phyloP scores from a whole-genome alignment of 148 eudicot genomes.

The Spergularia bocconei region DNA sequence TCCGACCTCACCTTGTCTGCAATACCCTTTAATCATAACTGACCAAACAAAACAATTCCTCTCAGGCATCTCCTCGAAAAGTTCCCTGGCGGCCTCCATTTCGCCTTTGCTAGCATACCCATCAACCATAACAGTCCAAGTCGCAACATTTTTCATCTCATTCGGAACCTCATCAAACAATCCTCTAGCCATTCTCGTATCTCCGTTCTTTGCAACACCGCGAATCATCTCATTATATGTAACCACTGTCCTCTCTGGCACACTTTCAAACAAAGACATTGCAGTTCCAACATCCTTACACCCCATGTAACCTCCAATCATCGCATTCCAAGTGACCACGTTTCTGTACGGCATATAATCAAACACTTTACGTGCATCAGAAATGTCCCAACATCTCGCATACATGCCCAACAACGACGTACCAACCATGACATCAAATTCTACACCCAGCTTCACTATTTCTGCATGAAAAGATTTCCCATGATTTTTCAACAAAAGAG shows the following conservation, averaged over 20 bases:
- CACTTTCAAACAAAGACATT: conserved; percentile 32
- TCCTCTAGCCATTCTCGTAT: conserved; percentile 36
- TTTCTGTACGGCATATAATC: conserved; percentile 55
- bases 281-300: conserved; percentile 32
- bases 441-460: conserved; percentile 38
- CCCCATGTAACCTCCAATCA: conserved; percentile 55
- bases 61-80: conserved; percentile 54
- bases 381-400: conserved; percentile 42
- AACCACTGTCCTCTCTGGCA: conserved; percentile 34
- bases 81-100: conserved; percentile 56
- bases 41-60: conserved; percentile 64
- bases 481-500: conserved; percentile 27
- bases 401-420: conserved; percentile 56
- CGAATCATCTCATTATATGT: conserved; percentile 66
- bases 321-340: conserved; percentile 62
- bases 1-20: conserved; percentile 46
- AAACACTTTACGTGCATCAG: conserved; percentile 50
- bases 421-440: conserved; percentile 42
- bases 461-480: conserved; percentile 52
- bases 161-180: conserved; percentile 49
- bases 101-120: conserved; percentile 58
- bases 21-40: conserved; percentile 62
- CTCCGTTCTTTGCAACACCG: conserved; percentile 53
- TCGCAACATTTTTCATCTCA: conserved; percentile 50
- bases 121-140: conserved; percentile 71